Percentiles rank a stretch among this genome's conserved stretches.
These are phyloP conservation scores for Russula foetens DNA, from an alignment of 768 basidiomycete genomes.

Conservation along the genomic window DNA sequence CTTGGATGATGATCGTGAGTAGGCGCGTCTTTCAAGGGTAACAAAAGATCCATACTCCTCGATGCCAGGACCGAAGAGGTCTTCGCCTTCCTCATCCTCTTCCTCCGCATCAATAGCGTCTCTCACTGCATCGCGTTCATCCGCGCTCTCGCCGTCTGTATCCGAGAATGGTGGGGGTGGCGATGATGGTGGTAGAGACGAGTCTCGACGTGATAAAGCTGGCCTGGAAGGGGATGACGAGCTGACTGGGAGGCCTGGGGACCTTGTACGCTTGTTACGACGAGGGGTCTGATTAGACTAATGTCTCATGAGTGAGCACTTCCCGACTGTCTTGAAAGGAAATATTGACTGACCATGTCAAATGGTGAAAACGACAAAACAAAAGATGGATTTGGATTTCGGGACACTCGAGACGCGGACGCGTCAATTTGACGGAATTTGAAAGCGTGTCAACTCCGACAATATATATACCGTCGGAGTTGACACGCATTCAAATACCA, in stretches of 20 bases:
- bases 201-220: conserved; percentile 40
- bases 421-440: conserved; percentile 18
- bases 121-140: conserved; percentile 57
- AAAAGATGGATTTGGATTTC: neutral
- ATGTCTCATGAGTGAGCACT: neutral
- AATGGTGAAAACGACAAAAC: neutral
- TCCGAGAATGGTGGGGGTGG: conserved; percentile 81
- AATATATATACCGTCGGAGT: neutral
- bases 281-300: conserved; percentile 20
- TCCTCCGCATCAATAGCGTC: conserved; percentile 66
- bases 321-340: too few relatives aligned
- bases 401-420: neutral
- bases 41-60: conserved; percentile 45
- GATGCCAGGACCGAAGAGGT: conserved; percentile 79
- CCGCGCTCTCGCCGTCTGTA: conserved; percentile 64
- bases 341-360: neutral
- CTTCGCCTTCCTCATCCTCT: conserved; percentile 84
- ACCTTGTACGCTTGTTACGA: conserved; percentile 20
- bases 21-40: neutral
- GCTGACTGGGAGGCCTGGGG: conserved; percentile 17
- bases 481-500: too few relatives aligned
- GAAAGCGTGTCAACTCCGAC: conserved; percentile 23
- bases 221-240: conserved; percentile 39
- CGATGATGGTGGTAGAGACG: conserved; percentile 66
- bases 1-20: conserved; percentile 23